These are phyloP conservation scores for Gossypium gossypioides DNA, from an alignment of 441 rosid genomes.

Conservation along the genomic window DNA sequence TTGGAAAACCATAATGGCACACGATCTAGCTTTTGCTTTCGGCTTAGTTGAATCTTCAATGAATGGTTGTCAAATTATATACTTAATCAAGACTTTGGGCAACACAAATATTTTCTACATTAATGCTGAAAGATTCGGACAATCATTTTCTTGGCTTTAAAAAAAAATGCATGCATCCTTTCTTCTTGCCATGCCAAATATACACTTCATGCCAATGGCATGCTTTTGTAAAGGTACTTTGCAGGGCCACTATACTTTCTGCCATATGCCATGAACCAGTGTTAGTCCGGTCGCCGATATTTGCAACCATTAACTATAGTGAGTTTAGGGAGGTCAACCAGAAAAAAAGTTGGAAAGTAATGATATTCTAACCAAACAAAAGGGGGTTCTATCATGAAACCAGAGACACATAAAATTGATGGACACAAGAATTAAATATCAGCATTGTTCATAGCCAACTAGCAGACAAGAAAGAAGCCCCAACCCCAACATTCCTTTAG, in stretches of 20 bases:
- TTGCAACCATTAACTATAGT: background rate
- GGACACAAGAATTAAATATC: slow-evolving; percentile 5
- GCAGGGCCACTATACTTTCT: slow-evolving; percentile 12
- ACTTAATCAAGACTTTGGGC: slow-evolving; percentile 13
- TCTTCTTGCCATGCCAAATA: background rate
- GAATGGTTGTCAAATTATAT: background rate
- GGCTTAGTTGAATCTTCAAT: slow-evolving; percentile 16
- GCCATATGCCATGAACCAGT: slow-evolving; percentile 10
- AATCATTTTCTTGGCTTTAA: background rate
- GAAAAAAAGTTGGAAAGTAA: background rate
- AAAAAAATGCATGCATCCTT: background rate
- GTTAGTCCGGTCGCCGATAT: background rate
- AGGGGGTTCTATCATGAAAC: background rate
- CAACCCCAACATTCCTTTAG: slow-evolving; percentile 12
- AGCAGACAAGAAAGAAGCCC: background rate
- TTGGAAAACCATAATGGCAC: slow-evolving; percentile 6
- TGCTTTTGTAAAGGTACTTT: slow-evolving; percentile 15
- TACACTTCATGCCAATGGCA: background rate
- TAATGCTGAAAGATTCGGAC: background rate
- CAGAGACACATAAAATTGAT: background rate
- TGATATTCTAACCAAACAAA: background rate
- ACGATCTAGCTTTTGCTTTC: slow-evolving; percentile 22
- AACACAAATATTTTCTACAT: background rate
- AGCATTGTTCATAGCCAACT: slow-evolving; percentile 1
- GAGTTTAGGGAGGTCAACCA: slow-evolving; percentile 5